phyloP scores from a whole-genome alignment of 345 rosid species.

The Melastoma malabathricum region DNA sequence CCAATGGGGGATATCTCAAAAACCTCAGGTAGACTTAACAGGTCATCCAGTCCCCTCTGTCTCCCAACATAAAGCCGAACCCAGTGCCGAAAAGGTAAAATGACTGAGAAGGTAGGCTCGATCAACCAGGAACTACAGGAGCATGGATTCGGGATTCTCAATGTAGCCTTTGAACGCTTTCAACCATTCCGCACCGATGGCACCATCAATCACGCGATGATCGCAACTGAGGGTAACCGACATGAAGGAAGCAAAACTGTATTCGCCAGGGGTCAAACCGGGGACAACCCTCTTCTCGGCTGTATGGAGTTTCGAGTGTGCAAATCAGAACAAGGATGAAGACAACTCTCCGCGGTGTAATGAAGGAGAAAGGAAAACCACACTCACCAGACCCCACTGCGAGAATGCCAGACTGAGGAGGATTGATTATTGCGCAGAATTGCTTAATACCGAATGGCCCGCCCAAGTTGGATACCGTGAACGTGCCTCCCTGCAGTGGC shows the following conservation, averaged over 20 bases:
- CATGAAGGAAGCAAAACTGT: constrained; percentile 69
- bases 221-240: constrained; percentile 85
- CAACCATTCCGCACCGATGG: constrained; percentile 92
- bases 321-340: too few species aligned
- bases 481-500: constrained; percentile 82
- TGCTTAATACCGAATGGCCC: constrained; percentile 97
- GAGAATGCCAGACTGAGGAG: constrained; percentile 92
- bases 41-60: too few species aligned
- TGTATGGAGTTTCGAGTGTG: constrained; percentile 14
- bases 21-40: too few species aligned
- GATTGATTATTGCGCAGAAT: constrained; percentile 87
- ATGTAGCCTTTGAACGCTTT: constrained; percentile 88
- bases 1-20: too few species aligned
- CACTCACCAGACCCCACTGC: constrained; percentile 81
- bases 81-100: too few species aligned
- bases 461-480: constrained; percentile 89
- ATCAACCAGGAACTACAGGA: constrained; percentile 30
- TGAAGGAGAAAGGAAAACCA: background rate
- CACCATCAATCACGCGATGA: constrained; percentile 97
- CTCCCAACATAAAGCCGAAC: too few species aligned
- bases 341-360: constrained; percentile 2
- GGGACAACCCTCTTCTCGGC: constrained; percentile 90
- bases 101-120: too few species aligned
- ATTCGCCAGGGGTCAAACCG: constrained; percentile 49
- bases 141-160: constrained; percentile 89